Base-by-base conservation (phyloP, 768 basidiomycete species). In the Tricholoma terreum region DNA sequence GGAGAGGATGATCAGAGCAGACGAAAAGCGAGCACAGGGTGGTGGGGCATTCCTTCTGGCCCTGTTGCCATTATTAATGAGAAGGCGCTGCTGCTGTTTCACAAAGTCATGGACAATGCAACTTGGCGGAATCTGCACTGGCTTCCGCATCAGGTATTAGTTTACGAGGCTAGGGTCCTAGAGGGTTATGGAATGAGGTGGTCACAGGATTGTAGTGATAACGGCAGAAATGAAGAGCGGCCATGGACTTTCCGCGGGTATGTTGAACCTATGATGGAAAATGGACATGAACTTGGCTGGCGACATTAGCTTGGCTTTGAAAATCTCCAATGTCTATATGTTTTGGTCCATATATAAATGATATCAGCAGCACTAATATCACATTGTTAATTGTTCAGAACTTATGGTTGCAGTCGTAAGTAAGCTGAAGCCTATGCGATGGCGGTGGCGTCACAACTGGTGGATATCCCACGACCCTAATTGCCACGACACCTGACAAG, bases 171-270 rank as follows among this genome's bases (percentile, higher is more conserved):
- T 6, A 72, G 85, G 55, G 80, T 85, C 19, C 61, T 69, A 4
- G 83, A 82, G 55, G 85, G 85, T 0, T 87, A 86, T 70, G 85
- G 85, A 0, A 83, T 86, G 84, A 74, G 85, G 11, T 86, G 85
- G 85, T 80, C 83, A 1, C 84, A 80, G 64, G 75, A 84, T 66
- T 69, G 67, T 19, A 67, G 67, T 49, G 59, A 52, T 33, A 50
- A 57, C 42, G 45, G 55, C 54, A 54, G 60, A 51, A 27, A 54
- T 15, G 57, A 34, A 48, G 52, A 49, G 22, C 60, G 65, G 5
- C 71, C 74, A 1, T 86, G 85, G 86, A 67, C 68, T 6, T 84
- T 87, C 64, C 77, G 85, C 40, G 86, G 86, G 12, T 85, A 84
- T 63, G 77, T 87, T 7, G 85, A 87, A 56, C 85, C 84, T 1